phyloP scores from a whole-genome alignment of 73 alveolate species.

The Paramecium pentaurelia region DNA sequence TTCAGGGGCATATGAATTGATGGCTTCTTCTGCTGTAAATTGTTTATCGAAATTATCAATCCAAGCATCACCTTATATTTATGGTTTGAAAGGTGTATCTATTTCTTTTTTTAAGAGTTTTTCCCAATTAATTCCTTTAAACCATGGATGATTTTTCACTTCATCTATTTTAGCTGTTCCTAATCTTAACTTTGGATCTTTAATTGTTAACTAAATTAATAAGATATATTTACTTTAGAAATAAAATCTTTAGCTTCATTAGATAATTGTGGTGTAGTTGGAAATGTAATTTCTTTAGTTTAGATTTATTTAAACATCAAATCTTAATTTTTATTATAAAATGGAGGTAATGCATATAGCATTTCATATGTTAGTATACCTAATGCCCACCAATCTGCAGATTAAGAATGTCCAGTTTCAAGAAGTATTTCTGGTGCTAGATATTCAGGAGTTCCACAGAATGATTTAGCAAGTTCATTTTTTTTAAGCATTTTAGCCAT shows the following conservation, averaged over 20 bases:
- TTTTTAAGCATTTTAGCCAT: constrained; percentile 72
- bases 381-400: constrained; percentile 81
- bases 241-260: constrained; percentile 69
- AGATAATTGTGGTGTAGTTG: constrained; percentile 55
- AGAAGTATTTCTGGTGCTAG: constrained; percentile 82
- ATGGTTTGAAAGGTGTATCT: constrained; percentile 65
- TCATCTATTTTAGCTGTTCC: constrained; percentile 77
- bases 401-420: constrained; percentile 71
- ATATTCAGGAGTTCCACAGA: constrained; percentile 87
- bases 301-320: constrained; percentile 67
- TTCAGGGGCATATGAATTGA: constrained; percentile 52
- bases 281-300: constrained; percentile 60
- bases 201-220: constrained; percentile 43
- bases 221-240: constrained; percentile 45
- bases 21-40: constrained; percentile 63
- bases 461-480: constrained; percentile 72
- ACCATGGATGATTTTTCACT: constrained; percentile 82
- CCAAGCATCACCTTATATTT: constrained; percentile 55
- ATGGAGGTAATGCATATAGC: constrained; percentile 78
- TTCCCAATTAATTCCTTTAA: constrained; percentile 66
- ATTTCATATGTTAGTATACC: constrained; percentile 79
- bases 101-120: constrained; percentile 45
- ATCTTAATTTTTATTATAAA: constrained; percentile 66
- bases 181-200: constrained; percentile 76
- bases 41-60: constrained; percentile 57